Base-by-base conservation (phyloP, 129 eudicot species). In the Pseudognaphalium luteoalbum region DNA sequence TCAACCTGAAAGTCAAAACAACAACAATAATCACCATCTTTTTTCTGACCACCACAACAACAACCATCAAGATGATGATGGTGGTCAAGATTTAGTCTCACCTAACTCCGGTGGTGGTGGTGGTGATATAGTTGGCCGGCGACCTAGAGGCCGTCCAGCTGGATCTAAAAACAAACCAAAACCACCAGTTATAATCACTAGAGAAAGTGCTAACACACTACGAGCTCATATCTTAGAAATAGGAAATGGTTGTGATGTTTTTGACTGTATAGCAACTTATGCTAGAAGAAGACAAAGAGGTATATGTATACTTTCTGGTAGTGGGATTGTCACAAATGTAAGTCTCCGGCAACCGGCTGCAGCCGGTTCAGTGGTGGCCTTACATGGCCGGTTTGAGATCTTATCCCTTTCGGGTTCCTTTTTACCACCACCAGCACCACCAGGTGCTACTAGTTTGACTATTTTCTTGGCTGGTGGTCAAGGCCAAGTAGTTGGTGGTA, bases 381-480 rank as follows among this genome's bases (percentile, higher is more conserved):
- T 83, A 2, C 83, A 83, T 2, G 87, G 87, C 7, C 80, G 87
- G 66, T 83, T 79, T 54, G 87, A 83, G 75, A 83, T 83, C 56
- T 65, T 83, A 20, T 83, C 87, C 11, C 81, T 83, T 0, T 68
- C 87, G 0, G 87, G 87, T 8, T 83, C 87, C 0, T 83, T 79
- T 64, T 39, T 83, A 33, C 87, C 87, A 0, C 86, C 87, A 16
- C 87, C 87, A 1, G 87, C 87, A 0, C 87, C 87, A 12, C 83
- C 87, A 4, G 87, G 87, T 39, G 87, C 83, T 63, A 83, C 87
- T 47, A 83, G 87, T 9, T 70, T 83, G 83, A 83, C 87, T 44
- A 79, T 83, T 29, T 83, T 83, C 8, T 47, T 83, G 57, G 83
- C 87, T 0, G 87, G 87, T 0, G 87, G 87, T 2, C 87, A 83